phyloP scores from a whole-genome alignment of 108 stramenopile genomes.

The Nitzschia sp. region DNA sequence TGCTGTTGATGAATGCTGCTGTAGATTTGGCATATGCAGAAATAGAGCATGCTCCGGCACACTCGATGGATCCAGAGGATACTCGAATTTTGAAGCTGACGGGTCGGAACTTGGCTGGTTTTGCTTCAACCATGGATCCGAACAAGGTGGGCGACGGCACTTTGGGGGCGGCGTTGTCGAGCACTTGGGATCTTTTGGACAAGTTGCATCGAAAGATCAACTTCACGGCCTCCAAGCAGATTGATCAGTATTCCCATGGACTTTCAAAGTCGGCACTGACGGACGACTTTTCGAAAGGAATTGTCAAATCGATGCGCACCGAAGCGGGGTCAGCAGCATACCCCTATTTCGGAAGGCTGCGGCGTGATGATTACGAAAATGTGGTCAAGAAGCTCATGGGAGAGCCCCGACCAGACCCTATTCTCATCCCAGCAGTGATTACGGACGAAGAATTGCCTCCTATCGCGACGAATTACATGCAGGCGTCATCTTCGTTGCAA shows the following conservation, averaged over 20 bases:
- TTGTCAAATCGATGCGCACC: slow-evolving; percentile 59
- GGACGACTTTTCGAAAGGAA: slow-evolving; percentile 75
- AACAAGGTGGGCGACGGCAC: slow-evolving; percentile 66
- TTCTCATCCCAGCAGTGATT: slow-evolving; percentile 93
- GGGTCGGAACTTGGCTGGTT: slow-evolving; percentile 84
- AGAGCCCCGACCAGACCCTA: slow-evolving; percentile 87
- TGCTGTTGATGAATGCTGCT: slow-evolving; percentile 85
- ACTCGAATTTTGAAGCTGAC: slow-evolving; percentile 84
- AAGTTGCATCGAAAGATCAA: slow-evolving; percentile 74
- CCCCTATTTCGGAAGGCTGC: slow-evolving; percentile 91
- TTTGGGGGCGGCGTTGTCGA: slow-evolving; percentile 66
- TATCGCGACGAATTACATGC: slow-evolving; percentile 80
- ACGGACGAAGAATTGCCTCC: slow-evolving; percentile 92
- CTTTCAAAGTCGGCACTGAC: slow-evolving; percentile 50
- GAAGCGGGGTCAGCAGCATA: slow-evolving; percentile 82
- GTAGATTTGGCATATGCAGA: slow-evolving; percentile 82
- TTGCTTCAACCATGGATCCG: slow-evolving; percentile 77
- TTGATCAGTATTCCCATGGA: slow-evolving; percentile 81
- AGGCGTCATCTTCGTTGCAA: slow-evolving; percentile 88
- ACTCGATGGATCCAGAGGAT: slow-evolving; percentile 90
- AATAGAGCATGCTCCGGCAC: slow-evolving; percentile 70
- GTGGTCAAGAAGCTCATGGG: slow-evolving; percentile 90
- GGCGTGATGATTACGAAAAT: slow-evolving; percentile 91
- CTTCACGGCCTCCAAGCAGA: slow-evolving; percentile 73
- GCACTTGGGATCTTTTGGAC: slow-evolving; percentile 85